A percentile compares a stretch with the other conserved stretches of the same genome.
phyloP scores from a whole-genome alignment of 306 rosid genomes.

The Sicyos baderoa region DNA sequence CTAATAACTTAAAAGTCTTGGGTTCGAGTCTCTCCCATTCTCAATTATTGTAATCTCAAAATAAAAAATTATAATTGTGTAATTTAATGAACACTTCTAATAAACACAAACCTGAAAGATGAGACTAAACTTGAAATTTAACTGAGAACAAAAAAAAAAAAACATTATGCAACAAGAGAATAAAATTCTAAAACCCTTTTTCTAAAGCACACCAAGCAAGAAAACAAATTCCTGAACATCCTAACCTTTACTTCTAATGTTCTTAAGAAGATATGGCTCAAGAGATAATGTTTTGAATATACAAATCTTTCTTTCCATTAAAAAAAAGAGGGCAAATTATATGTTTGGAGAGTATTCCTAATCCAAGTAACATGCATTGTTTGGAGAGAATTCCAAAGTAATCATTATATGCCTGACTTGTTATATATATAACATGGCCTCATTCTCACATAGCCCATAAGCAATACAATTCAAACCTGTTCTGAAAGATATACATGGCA shows the following conservation, averaged over 20 bases:
- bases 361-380: not conserved
- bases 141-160: no score
- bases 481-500: not conserved
- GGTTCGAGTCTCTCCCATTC: no score
- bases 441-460: not conserved
- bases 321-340: not conserved
- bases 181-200: not conserved
- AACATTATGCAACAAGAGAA: not conserved
- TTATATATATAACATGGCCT: not conserved
- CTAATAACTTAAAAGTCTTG: no score
- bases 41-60: no score
- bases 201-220: not conserved
- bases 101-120: no score
- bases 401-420: constrained; percentile 9
- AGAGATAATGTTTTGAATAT: not conserved
- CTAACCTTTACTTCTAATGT: not conserved
- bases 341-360: not conserved
- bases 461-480: not conserved
- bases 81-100: no score
- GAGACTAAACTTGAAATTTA: no score
- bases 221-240: not conserved
- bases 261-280: not conserved
- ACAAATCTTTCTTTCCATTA: not conserved
- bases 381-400: not conserved
- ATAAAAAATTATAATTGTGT: no score